Percentiles rank a stretch among this genome's conserved stretches.
Conservation (phyloP, 2,329 filamentous ascomycete species). For the Trichoderma gracile region DNA sequence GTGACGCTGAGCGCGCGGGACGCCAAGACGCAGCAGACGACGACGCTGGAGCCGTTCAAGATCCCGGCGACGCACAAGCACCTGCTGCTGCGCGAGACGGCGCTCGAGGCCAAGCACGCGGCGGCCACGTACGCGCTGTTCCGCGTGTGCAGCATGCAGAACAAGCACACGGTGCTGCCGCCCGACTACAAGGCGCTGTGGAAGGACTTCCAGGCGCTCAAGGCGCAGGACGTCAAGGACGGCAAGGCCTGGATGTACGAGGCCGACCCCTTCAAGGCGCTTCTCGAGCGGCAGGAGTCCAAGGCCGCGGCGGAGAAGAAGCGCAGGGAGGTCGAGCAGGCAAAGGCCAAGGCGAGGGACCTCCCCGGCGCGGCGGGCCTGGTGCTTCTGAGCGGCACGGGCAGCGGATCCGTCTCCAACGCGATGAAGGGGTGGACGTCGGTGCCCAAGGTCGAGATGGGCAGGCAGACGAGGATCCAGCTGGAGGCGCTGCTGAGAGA, state of each 20-base stretch:
- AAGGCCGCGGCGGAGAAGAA: slow-evolving; percentile 77
- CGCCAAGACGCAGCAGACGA: slow-evolving; percentile 77
- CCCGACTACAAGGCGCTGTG: slow-evolving; percentile 87
- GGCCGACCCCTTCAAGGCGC: slow-evolving; percentile 84
- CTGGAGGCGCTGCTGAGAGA: slow-evolving; percentile 78
- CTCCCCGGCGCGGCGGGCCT: slow-evolving; percentile 60
- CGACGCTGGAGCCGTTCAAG: slow-evolving; percentile 76
- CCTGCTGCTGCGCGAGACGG: slow-evolving; percentile 72
- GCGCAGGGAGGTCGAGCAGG: slow-evolving; percentile 67
- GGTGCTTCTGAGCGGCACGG: slow-evolving; percentile 51
- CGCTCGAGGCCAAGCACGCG: slow-evolving; percentile 89
- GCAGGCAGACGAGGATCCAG: slow-evolving; percentile 72
- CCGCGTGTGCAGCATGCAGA: slow-evolving; percentile 91
- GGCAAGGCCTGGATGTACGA: slow-evolving; percentile 89
- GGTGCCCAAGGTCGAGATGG: slow-evolving; percentile 91
- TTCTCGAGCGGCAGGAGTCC: slow-evolving; percentile 76
- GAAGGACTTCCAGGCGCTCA: slow-evolving; percentile 86
- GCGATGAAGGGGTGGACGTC: slow-evolving; percentile 76
- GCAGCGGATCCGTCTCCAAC: slow-evolving; percentile 42
- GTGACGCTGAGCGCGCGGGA: slow-evolving; percentile 77
- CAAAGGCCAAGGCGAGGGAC: slow-evolving; percentile 66
- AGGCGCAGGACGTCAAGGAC: slow-evolving; percentile 75
- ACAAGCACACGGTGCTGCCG: slow-evolving; percentile 90
- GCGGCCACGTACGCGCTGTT: slow-evolving; percentile 91
- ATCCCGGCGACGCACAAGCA: slow-evolving; percentile 76